phyloP scores from a whole-genome alignment of 768 basidiomycete genomes.

The Agaricus subrufescens region DNA sequence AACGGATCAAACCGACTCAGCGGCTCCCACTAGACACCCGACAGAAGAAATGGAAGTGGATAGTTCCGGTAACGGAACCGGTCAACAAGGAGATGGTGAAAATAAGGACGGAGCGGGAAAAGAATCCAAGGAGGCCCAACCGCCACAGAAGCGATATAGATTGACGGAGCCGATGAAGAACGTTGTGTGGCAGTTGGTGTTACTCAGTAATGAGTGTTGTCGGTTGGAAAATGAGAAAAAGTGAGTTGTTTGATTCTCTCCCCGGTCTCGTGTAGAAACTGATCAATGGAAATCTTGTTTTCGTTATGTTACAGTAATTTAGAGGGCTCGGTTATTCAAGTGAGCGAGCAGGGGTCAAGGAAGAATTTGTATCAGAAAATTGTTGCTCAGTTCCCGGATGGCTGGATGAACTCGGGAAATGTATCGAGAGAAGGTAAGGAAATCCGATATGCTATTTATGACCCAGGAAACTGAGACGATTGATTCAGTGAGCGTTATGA shows the following conservation, averaged over 20 bases:
- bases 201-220: conserved; percentile 80
- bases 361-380: conserved; percentile 86
- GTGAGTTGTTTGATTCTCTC: conserved; percentile 18
- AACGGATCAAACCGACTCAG: conserved; percentile 22
- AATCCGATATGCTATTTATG: neutral
- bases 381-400: conserved; percentile 73
- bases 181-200: conserved; percentile 75
- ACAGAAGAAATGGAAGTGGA: conserved; percentile 36
- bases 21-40: conserved; percentile 36
- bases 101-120: conserved; percentile 24
- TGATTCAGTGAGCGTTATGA: conserved; percentile 74
- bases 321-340: conserved; percentile 64
- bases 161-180: conserved; percentile 79
- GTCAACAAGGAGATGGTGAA: conserved; percentile 16
- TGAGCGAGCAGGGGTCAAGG: conserved; percentile 77
- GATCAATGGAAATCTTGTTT: neutral
- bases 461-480: neutral
- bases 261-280: neutral
- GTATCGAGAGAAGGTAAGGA: conserved; percentile 79
- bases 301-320: conserved; percentile 31
- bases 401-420: conserved; percentile 84
- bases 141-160: conserved; percentile 73
- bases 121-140: conserved; percentile 38
- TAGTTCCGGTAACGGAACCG: conserved; percentile 9
- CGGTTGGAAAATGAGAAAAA: conserved; percentile 49